These are phyloP conservation scores for Blastobotrys raffinosifermentans DNA, from an alignment of 1,139 yeast genomes.

Conservation along the genomic window DNA sequence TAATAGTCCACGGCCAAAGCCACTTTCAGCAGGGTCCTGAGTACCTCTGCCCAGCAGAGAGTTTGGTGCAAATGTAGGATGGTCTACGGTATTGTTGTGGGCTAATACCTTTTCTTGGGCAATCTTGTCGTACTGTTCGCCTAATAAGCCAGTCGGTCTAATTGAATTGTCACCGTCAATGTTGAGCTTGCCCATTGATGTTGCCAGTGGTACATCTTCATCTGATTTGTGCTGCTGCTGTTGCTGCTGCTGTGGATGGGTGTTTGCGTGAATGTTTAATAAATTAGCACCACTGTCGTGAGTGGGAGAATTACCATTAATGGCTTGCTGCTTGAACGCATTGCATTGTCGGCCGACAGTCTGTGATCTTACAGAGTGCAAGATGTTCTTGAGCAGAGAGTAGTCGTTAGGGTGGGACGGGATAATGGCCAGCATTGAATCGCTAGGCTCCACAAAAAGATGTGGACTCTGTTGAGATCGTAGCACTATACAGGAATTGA, in stretches of 20 bases:
- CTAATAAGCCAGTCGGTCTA: conserved; percentile 11
- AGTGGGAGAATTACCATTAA: too few species aligned
- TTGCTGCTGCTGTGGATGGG: conserved; percentile 5
- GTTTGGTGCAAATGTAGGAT: conserved; percentile 12
- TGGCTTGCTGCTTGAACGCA: too few species aligned
- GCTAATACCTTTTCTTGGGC: neutral
- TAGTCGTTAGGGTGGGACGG: conserved; percentile 25
- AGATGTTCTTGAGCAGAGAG: conserved; percentile 26
- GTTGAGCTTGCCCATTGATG: neutral
- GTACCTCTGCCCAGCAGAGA: conserved; percentile 13
- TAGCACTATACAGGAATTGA: conserved; percentile 20
- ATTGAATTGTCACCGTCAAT: conserved; percentile 1
- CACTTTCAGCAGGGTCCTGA: conserved; percentile 5
- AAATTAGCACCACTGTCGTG: too few species aligned
- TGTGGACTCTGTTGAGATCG: conserved; percentile 26
- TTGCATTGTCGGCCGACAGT: conserved; percentile 17
- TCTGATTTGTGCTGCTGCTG: too few species aligned
- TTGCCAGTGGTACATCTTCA: too few species aligned
- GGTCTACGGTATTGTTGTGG: conserved; percentile 2
- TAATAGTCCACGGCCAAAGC: conserved; percentile 7
- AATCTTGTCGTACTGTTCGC: conserved; percentile 7
- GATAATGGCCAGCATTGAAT: conserved; percentile 24
- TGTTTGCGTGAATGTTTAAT: conserved; percentile 1
- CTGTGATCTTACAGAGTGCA: conserved; percentile 26
- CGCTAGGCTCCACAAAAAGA: conserved; percentile 20